These are phyloP conservation scores for Sarcodon aspratus DNA, from an alignment of 768 basidiomycete genomes.

Conservation along the genomic window DNA sequence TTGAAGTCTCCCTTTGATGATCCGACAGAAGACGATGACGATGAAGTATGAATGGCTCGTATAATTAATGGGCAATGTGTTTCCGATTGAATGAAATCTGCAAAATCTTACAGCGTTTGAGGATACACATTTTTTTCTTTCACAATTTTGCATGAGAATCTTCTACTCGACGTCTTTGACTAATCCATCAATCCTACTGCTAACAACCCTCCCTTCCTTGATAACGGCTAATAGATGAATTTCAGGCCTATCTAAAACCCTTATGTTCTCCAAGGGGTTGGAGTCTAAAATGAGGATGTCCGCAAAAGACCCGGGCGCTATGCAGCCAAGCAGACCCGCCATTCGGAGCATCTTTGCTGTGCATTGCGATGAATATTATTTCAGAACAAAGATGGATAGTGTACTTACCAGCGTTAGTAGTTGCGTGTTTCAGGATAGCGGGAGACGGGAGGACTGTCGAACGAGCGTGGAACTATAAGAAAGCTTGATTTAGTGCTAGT, in stretches of 20 bases:
- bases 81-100: no score
- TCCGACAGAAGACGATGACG: no score
- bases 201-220: conserved; percentile 22
- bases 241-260: conserved; percentile 29
- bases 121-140: no score
- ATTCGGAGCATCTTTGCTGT: conserved; percentile 24
- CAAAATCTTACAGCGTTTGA: no score
- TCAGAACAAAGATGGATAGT: neutral
- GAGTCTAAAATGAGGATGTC: conserved; percentile 28
- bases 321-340: conserved; percentile 21
- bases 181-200: conserved; percentile 13
- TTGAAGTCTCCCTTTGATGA: neutral
- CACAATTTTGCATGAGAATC: no score
- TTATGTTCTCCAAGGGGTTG: conserved; percentile 32
- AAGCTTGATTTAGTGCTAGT: neutral
- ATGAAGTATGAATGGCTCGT: no score
- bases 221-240: conserved; percentile 24
- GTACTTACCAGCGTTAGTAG: conserved; percentile 23
- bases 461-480: conserved; percentile 23
- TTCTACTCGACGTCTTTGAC: no score
- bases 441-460: conserved; percentile 20
- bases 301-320: conserved; percentile 24
- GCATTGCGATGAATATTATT: neutral
- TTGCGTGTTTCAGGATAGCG: conserved; percentile 28
- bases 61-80: no score